Conservation (phyloP, 352 stramenopile species). For the Porosira glacialis region DNA sequence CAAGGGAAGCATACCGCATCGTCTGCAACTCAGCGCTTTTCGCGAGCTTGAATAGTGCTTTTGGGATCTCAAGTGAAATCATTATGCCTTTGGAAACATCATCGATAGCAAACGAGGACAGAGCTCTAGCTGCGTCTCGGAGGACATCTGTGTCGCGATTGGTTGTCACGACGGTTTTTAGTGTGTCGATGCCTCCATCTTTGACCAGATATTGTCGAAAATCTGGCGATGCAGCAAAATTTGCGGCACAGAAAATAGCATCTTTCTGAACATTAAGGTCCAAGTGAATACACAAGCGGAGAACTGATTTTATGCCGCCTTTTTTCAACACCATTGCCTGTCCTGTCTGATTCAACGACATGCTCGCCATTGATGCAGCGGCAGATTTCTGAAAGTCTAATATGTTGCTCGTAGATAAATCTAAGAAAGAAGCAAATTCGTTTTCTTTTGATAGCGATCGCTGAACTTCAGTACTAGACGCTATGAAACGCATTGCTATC, state of each 20-base stretch:
- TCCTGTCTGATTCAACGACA: slow-evolving; percentile 89
- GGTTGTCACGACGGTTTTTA: slow-evolving; percentile 88
- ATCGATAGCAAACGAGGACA: slow-evolving; percentile 88
- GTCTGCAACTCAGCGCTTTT: slow-evolving; percentile 88
- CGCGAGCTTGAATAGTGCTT: slow-evolving; percentile 89
- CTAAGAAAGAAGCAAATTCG: slow-evolving; percentile 87
- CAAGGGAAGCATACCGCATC: slow-evolving; percentile 91
- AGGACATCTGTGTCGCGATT: slow-evolving; percentile 90
- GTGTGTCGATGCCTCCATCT: slow-evolving; percentile 90
- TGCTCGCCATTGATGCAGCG: slow-evolving; percentile 88
- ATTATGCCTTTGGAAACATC: slow-evolving; percentile 84
- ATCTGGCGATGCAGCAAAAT: slow-evolving; percentile 92
- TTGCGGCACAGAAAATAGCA: slow-evolving; percentile 90
- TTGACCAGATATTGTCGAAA: slow-evolving; percentile 90
- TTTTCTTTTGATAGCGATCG: slow-evolving; percentile 88
- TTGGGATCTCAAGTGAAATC: slow-evolving; percentile 81
- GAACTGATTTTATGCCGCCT: slow-evolving; percentile 85
- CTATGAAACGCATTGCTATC: slow-evolving; percentile 92
- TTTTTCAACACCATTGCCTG: slow-evolving; percentile 91
- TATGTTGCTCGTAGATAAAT: slow-evolving; percentile 84
- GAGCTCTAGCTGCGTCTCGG: slow-evolving; percentile 86
- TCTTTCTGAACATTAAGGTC: slow-evolving; percentile 90
- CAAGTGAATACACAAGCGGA: slow-evolving; percentile 86
- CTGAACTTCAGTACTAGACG: slow-evolving; percentile 89
- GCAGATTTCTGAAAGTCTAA: slow-evolving; percentile 86